A percentile compares a stretch with the other conserved stretches of the same genome.
These are phyloP conservation scores for Hypoxylon rickii DNA, from an alignment of 495 filamentous ascomycete genomes.

Conservation along the genomic window DNA sequence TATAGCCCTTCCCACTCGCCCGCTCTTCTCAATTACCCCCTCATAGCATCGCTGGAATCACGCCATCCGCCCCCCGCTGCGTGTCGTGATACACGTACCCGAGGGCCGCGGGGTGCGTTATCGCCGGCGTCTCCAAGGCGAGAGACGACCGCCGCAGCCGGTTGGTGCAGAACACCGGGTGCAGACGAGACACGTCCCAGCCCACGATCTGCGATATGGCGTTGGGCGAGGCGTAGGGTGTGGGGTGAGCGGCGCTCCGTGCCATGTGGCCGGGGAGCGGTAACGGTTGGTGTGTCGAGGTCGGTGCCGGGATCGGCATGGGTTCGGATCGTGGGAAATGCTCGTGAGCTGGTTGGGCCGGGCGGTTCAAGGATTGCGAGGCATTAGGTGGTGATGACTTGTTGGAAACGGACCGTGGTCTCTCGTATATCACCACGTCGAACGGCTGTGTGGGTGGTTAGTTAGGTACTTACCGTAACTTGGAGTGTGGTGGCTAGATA, in stretches of 20 bases:
- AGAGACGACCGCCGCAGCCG: slow-evolving; percentile 50
- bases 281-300: slow-evolving; percentile 4
- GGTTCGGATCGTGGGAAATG: background rate
- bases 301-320: background rate
- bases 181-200: slow-evolving; percentile 51
- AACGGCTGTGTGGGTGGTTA: background rate
- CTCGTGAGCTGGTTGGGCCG: slow-evolving; percentile 1
- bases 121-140: slow-evolving; percentile 24
- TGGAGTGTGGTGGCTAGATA: no score
- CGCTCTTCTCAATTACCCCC: background rate
- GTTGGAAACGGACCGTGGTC: background rate
- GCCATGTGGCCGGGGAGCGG: slow-evolving; percentile 17
- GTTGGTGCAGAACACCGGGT: slow-evolving; percentile 65
- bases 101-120: slow-evolving; percentile 52
- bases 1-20: background rate
- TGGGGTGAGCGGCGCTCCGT: background rate
- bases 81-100: slow-evolving; percentile 59
- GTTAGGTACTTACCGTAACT: background rate
- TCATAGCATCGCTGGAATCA: slow-evolving; percentile 48
- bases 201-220: background rate
- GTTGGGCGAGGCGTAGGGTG: background rate
- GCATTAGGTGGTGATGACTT: background rate
- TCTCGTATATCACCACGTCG: background rate
- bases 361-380: no score
- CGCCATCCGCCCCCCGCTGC: slow-evolving; percentile 31